phyloP scores from a whole-genome alignment of 495 filamentous ascomycete genomes.

The Talaromyces stipitatus region DNA sequence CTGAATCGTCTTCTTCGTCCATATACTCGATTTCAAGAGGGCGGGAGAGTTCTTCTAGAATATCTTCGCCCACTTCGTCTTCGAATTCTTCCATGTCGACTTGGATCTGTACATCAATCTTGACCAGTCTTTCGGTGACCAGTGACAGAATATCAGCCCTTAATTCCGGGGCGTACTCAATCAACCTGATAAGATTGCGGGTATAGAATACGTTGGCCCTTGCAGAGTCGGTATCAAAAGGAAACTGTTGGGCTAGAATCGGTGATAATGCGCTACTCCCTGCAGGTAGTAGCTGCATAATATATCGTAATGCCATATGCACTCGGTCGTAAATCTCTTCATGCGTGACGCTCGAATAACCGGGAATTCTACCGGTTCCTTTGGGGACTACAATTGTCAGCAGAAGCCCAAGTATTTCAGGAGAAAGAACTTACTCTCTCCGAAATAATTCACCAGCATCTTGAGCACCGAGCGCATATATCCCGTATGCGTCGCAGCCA shows the following conservation, averaged over 20 bases:
- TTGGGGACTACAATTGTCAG: slow-evolving; percentile 22
- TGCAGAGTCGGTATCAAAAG: slow-evolving; percentile 63
- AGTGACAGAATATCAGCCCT: slow-evolving; percentile 74
- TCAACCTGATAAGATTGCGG: slow-evolving; percentile 66
- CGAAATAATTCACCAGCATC: slow-evolving; percentile 75
- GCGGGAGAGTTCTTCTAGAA: slow-evolving; percentile 28
- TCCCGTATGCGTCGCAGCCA: slow-evolving; percentile 70
- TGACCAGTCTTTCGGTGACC: slow-evolving; percentile 76
- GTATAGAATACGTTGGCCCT: slow-evolving; percentile 69
- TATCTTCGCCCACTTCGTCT: slow-evolving; percentile 55
- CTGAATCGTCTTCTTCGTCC: slow-evolving; percentile 53
- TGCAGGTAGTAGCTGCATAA: slow-evolving; percentile 70
- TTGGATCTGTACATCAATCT: slow-evolving; percentile 91
- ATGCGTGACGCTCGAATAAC: slow-evolving; percentile 49
- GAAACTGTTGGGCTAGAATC: slow-evolving; percentile 60
- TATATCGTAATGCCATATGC: slow-evolving; percentile 66
- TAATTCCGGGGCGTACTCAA: slow-evolving; percentile 71
- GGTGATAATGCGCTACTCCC: slow-evolving; percentile 62
- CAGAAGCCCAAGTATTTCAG: background rate
- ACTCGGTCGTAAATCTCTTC: slow-evolving; percentile 57
- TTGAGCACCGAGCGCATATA: slow-evolving; percentile 57
- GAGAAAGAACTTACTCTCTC: slow-evolving; percentile 31
- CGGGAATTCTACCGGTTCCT: slow-evolving; percentile 50
- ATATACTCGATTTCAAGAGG: slow-evolving; percentile 34
- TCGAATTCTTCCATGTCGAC: slow-evolving; percentile 82